A percentile compares a stretch with the other conserved stretches of the same genome.
Conservation (phyloP, 1,284 basidiomycete species). For the Bjerkandera adusta region DNA sequence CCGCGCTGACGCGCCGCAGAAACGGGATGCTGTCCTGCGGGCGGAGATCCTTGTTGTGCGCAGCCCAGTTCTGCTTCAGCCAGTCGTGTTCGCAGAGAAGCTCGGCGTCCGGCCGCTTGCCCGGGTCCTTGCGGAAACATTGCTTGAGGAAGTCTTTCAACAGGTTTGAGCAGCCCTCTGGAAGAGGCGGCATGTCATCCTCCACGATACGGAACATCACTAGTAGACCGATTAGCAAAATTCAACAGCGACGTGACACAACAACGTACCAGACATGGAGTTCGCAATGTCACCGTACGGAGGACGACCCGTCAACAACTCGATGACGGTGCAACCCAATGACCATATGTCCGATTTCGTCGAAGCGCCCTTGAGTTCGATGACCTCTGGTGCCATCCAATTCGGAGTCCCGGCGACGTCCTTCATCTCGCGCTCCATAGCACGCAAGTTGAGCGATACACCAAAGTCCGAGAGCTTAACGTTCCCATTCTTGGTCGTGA, state of each 20-base stretch:
- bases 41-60: constrained; percentile 77
- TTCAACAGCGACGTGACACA: constrained; percentile 13
- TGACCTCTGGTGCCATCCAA: constrained; percentile 98
- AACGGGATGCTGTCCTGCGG: constrained; percentile 95
- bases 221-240: constrained; percentile 26
- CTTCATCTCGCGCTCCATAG: constrained; percentile 86
- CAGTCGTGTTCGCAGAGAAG: constrained; percentile 87
- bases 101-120: constrained; percentile 77
- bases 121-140: constrained; percentile 90
- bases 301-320: constrained; percentile 88
- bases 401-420: constrained; percentile 93
- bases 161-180: constrained; percentile 70
- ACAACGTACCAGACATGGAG: constrained; percentile 72
- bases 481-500: constrained; percentile 96
- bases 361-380: constrained; percentile 76
- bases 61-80: constrained; percentile 79
- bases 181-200: constrained; percentile 84
- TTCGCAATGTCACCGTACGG: constrained; percentile 88
- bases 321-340: constrained; percentile 90
- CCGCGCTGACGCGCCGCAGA: constrained; percentile 84
- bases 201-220: constrained; percentile 97
- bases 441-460: constrained; percentile 96
- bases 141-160: constrained; percentile 76
- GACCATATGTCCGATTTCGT: constrained; percentile 90
- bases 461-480: constrained; percentile 99